These are phyloP conservation scores for Fusarium sp. DNA, from an alignment of 2,329 filamentous ascomycete genomes.

Conservation along the genomic window DNA sequence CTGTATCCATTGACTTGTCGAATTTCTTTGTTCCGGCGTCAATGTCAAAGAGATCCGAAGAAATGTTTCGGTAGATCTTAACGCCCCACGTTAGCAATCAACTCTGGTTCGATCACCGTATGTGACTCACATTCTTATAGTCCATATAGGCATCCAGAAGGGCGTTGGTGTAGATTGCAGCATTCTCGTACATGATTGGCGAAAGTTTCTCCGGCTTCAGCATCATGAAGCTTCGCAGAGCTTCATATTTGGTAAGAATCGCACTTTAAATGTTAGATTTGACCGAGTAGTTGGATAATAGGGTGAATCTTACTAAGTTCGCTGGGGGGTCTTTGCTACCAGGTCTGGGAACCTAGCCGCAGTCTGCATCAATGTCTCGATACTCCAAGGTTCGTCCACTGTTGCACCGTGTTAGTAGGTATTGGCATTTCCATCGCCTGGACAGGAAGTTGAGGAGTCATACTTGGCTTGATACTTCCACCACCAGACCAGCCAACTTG, in stretches of 20 bases:
- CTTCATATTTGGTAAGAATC: slow-evolving; percentile 9
- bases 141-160: slow-evolving; percentile 3
- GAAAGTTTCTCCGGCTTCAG: not conserved
- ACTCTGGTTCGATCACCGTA: too few species aligned
- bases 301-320: not conserved
- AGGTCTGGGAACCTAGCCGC: not conserved
- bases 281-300: not conserved
- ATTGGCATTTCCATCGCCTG: too few species aligned
- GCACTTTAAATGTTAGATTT: not conserved
- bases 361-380: slow-evolving; percentile 2
- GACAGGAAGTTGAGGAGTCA: too few species aligned
- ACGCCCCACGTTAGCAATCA: too few species aligned
- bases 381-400: slow-evolving; percentile 9
- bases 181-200: slow-evolving; percentile 6
- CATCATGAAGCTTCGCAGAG: not conserved
- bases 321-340: not conserved
- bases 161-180: slow-evolving; percentile 1
- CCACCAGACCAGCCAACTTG: slow-evolving; percentile 8
- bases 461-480: slow-evolving; percentile 10
- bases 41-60: not conserved
- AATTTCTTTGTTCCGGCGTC: not conserved
- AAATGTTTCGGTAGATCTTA: slow-evolving; percentile 6
- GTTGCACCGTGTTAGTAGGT: not conserved
- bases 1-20: not conserved
- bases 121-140: slow-evolving; percentile 9